Evolutionary conservation across 805 yeast species (phyloP).

Genomic region (Starmerella khaoyaiensis): DNA sequence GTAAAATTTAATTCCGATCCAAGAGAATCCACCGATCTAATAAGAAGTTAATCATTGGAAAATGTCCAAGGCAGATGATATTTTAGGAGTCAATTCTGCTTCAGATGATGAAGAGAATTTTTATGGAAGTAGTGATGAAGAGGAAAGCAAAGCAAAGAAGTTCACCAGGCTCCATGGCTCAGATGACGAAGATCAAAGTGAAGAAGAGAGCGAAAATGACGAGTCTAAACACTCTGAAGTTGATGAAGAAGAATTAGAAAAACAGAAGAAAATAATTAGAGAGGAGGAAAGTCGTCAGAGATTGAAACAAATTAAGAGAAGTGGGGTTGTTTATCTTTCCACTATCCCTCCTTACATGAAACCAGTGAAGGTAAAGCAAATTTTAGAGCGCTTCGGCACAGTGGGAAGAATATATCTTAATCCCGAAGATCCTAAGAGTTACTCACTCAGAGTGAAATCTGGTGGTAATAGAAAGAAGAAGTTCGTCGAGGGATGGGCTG

Average conservation of each 20-base stretch:
- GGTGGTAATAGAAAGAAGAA: constrained; percentile 88
- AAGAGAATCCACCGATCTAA: too few species aligned
- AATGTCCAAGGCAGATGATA: constrained; percentile 16
- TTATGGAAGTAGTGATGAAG: constrained; percentile 14
- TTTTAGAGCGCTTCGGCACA: constrained; percentile 69
- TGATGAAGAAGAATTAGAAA: neutral
- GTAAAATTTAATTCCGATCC: too few species aligned
- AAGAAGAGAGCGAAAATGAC: constrained; percentile 18
- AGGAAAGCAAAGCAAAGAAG: constrained; percentile 9
- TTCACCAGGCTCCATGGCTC: constrained; percentile 1
- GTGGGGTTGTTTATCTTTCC: constrained; percentile 90
- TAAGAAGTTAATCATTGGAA: too few species aligned
- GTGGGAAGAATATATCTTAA: constrained; percentile 77
- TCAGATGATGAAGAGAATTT: constrained; percentile 11
- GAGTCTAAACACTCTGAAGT: neutral
- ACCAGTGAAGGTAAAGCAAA: constrained; percentile 76
- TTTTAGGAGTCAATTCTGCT: constrained; percentile 16
- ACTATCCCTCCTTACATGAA: constrained; percentile 95
- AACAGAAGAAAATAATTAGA: constrained; percentile 20
- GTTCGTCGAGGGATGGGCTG: constrained; percentile 96
- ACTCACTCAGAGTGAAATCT: constrained; percentile 56
- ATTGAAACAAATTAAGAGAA: constrained; percentile 42
- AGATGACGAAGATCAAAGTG: constrained; percentile 16
- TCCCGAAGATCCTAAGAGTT: constrained; percentile 61
- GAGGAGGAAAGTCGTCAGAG: constrained; percentile 28